Conservation (phyloP, 305 asterid species). For the Fraxinus velutina region DNA sequence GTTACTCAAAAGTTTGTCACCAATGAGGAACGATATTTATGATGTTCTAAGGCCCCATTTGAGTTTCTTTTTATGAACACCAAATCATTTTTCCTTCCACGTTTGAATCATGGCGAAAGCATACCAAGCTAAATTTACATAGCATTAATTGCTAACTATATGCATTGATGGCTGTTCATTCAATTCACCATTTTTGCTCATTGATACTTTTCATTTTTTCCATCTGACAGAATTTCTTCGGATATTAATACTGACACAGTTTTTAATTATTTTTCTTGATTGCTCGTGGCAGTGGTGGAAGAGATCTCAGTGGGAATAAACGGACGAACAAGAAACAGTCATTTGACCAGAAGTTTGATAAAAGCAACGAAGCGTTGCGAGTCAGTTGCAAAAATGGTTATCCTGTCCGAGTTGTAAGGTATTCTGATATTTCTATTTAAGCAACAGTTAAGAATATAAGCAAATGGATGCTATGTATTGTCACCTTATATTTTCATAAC, state of each 20-base stretch:
- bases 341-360: constrained; percentile 62
- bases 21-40: background rate
- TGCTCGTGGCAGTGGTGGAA: constrained; percentile 70
- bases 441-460: constrained; percentile 1
- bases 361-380: constrained; percentile 70
- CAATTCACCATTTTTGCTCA: background rate
- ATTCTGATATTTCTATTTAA: constrained; percentile 19
- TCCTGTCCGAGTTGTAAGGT: constrained; percentile 96
- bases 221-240: background rate
- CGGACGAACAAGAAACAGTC: constrained; percentile 76
- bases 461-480: background rate
- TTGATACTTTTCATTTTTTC: background rate
- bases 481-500: background rate
- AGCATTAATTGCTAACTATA: background rate
- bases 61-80: background rate
- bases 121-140: background rate
- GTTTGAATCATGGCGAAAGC: background rate
- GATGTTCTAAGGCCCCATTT: background rate
- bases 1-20: background rate
- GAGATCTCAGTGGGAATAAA: constrained; percentile 82
- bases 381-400: constrained; percentile 77
- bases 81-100: background rate
- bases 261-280: constrained; percentile 22
- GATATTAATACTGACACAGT: background rate
- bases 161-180: background rate